phyloP scores from a whole-genome alignment of 441 rosid species.

The Bruguiera hainesii region DNA sequence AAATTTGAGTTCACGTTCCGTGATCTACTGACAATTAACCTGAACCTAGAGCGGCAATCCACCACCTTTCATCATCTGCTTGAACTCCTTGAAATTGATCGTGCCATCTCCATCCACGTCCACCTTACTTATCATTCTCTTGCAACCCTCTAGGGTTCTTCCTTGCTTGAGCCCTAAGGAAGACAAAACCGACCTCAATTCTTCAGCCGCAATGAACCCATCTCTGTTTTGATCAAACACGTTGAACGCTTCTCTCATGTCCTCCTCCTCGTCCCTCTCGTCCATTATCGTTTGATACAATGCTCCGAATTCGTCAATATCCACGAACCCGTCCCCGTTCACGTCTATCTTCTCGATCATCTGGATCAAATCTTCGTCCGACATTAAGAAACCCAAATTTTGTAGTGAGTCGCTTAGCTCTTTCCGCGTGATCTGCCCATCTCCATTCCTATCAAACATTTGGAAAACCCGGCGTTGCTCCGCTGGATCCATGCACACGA shows the following conservation, averaged over 20 bases:
- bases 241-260: slow-evolving; percentile 76
- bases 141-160: slow-evolving; percentile 72
- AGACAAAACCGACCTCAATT: slow-evolving; percentile 65
- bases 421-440: slow-evolving; percentile 67
- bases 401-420: slow-evolving; percentile 67
- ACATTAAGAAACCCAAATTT: slow-evolving; percentile 66
- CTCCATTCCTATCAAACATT: slow-evolving; percentile 85
- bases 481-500: slow-evolving; percentile 40
- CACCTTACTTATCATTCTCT: slow-evolving; percentile 72
- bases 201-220: slow-evolving; percentile 80
- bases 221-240: slow-evolving; percentile 89
- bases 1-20: too few species aligned
- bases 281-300: slow-evolving; percentile 75
- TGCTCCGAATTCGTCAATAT: slow-evolving; percentile 70
- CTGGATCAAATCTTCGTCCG: slow-evolving; percentile 59
- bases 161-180: slow-evolving; percentile 84
- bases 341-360: slow-evolving; percentile 86
- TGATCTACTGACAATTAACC: slow-evolving; percentile 7
- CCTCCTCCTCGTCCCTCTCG: slow-evolving; percentile 82
- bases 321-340: slow-evolving; percentile 78
- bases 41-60: slow-evolving; percentile 74
- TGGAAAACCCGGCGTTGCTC: slow-evolving; percentile 77
- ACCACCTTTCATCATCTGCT: slow-evolving; percentile 95
- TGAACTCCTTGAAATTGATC: slow-evolving; percentile 78
- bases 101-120: slow-evolving; percentile 89